Conservation (phyloP, 2,329 filamentous ascomycete genomes). For the Colletotrichum sp. region DNA sequence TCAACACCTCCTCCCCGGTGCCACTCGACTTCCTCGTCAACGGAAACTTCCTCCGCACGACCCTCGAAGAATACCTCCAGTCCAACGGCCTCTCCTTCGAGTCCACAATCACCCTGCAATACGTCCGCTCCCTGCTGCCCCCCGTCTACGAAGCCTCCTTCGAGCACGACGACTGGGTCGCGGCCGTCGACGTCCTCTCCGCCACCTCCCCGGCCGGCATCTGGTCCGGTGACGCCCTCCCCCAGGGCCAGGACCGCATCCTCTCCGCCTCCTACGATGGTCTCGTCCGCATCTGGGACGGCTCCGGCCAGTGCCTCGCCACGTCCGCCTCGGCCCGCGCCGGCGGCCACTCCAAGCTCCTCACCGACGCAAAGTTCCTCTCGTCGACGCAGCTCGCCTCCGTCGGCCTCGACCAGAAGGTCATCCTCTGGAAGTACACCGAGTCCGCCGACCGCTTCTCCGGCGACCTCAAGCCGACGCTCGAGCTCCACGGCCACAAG, state of each 20-base stretch:
- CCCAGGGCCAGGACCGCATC: constrained; percentile 70
- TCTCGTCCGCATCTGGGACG: constrained; percentile 86
- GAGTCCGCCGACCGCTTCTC: constrained; percentile 68
- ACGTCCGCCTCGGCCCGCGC: constrained; percentile 71
- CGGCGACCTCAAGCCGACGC: constrained; percentile 69
- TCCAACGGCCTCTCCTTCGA: constrained; percentile 88
- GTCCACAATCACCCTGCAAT: constrained; percentile 86
- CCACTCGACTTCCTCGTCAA: constrained; percentile 97
- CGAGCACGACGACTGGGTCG: constrained; percentile 98
- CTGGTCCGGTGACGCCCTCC: constrained; percentile 57
- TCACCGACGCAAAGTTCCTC: constrained; percentile 86
- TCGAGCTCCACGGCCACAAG: constrained; percentile 86
- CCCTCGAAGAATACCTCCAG: constrained; percentile 88
- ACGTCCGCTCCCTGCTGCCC: constrained; percentile 89
- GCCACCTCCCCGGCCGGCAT: constrained; percentile 63
- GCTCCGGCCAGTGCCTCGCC: constrained; percentile 83
- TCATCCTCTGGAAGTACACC: constrained; percentile 88
- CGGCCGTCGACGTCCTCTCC: constrained; percentile 82
- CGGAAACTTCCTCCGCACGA: constrained; percentile 87
- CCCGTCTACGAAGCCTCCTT: constrained; percentile 90
- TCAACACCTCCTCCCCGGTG: constrained; percentile 68
- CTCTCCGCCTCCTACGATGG: constrained; percentile 96
- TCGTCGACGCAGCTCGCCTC: constrained; percentile 81
- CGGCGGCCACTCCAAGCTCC: constrained; percentile 76
- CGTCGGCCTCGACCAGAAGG: constrained; percentile 81